Conservation (phyloP, 768 basidiomycete species). For the Pisolithus marmoratus region DNA sequence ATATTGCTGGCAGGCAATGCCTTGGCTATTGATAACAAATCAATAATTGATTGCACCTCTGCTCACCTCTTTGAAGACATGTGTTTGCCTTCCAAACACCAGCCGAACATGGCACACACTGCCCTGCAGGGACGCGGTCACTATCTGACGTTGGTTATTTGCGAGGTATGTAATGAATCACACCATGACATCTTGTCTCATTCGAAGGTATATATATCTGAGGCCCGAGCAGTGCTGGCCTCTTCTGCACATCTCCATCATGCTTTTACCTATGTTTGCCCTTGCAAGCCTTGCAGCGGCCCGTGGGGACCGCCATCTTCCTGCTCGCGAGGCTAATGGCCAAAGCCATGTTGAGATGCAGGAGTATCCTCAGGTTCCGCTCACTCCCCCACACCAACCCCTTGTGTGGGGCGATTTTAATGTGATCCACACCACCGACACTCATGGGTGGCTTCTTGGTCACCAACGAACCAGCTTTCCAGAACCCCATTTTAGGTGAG, state of each 20-base stretch:
- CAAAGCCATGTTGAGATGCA: slow-evolving; percentile 31
- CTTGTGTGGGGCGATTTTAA: slow-evolving; percentile 90
- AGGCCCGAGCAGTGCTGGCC: not conserved
- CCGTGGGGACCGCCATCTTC: slow-evolving; percentile 11
- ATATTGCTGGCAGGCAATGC: too few relatives aligned
- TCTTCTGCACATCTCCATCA: not conserved
- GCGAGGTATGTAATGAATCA: too few relatives aligned
- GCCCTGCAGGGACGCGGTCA: too few relatives aligned
- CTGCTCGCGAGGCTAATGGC: slow-evolving; percentile 21
- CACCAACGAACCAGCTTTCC: slow-evolving; percentile 72
- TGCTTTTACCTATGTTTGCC: slow-evolving; percentile 11
- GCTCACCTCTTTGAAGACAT: too few relatives aligned
- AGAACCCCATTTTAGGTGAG: slow-evolving; percentile 68
- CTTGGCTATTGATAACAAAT: too few relatives aligned
- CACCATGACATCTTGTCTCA: too few relatives aligned
- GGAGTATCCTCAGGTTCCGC: slow-evolving; percentile 34
- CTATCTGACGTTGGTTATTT: too few relatives aligned
- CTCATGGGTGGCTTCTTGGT: slow-evolving; percentile 76
- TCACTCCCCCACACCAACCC: slow-evolving; percentile 55
- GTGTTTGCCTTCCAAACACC: too few relatives aligned
- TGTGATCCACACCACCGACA: slow-evolving; percentile 82
- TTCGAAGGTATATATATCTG: not conserved
- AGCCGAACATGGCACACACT: too few relatives aligned
- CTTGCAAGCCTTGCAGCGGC: slow-evolving; percentile 15
- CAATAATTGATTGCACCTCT: too few relatives aligned